Percentiles rank a stretch among this genome's conserved stretches.
Evolutionary conservation across 2,329 filamentous ascomycete species (phyloP).

Genomic region (Colletotrichum musae): DNA sequence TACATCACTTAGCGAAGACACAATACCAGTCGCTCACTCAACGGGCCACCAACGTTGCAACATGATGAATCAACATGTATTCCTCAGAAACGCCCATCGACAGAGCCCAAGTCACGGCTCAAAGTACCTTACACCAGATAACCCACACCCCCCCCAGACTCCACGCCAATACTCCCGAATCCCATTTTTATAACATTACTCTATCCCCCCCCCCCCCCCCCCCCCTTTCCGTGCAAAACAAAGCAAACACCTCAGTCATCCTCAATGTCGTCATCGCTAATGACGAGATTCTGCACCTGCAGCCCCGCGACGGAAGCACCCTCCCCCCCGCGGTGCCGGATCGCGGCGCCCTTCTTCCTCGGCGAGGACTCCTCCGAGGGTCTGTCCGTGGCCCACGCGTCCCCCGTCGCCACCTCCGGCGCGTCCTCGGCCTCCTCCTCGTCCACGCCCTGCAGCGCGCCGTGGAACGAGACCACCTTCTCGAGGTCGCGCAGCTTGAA

Average conservation of each 20-base stretch:
- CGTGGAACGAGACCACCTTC: conserved; percentile 77
- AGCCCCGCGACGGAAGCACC: conserved; percentile 56
- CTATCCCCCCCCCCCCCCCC: conserved; percentile 32
- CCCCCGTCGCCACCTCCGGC: conserved; percentile 55
- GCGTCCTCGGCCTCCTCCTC: conserved; percentile 62
- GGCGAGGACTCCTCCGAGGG: conserved; percentile 69
- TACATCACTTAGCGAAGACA: too few species aligned
- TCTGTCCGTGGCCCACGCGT: conserved; percentile 74
- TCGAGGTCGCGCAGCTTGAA: conserved; percentile 72
- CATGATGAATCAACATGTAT: neutral
- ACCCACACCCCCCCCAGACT: neutral
- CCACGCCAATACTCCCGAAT: neutral
- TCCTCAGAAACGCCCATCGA: neutral
- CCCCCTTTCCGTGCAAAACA: conserved; percentile 2
- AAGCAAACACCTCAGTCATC: conserved; percentile 57
- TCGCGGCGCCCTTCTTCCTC: conserved; percentile 60
- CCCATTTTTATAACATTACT: neutral
- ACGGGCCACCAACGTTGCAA: too few species aligned
- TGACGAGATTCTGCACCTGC: conserved; percentile 75
- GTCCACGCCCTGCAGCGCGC: conserved; percentile 63
- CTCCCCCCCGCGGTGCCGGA: conserved; percentile 50
- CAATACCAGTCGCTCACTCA: too few species aligned
- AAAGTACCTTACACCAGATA: neutral
- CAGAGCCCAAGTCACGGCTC: neutral
- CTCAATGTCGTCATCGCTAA: conserved; percentile 90